Evolutionary conservation across 169 alveolate genomes (phyloP), one percentile per base, ranked within the genome.

Genomic region (Plasmodium knowlesi): DNA sequence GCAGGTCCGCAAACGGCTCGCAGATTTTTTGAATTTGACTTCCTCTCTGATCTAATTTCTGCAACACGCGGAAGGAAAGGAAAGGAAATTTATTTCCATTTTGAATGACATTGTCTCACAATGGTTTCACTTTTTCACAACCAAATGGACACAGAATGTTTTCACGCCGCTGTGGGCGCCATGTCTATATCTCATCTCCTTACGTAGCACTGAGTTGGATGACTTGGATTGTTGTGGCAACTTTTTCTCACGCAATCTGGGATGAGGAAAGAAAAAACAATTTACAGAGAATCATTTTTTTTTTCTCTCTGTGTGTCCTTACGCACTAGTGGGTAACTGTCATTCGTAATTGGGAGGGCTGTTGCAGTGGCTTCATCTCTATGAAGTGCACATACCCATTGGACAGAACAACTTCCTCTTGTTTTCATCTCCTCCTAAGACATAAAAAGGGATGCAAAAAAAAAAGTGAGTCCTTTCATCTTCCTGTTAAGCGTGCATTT

Each of bases 131-230:
- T n/a, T 61, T 61, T 61, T 3, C 74, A n/a, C 14, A 61, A 25
- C 34, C 32, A 61, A 25, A 61, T 0, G 0, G 3, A 8, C 32
- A 19, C 25, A 61, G 32, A 16, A 61, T 61, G 19, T 19, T 19
- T 61, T 5, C 12, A 61, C 25, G 9, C 19, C 34, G 16, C 32
- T 1, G 74, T n/a, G 2, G 14, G 8, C 32, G 16, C 0, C 74
- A n/a, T 19, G 74, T 61, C 74, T 61, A 61, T 19, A n/a, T 78
- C 28, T 6, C 22, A n/a, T 19, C 22, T 22, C 74, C 70, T 67
- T 83, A 83, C 92, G 25, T 83, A 83, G 34, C 92, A 83, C 71
- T 83, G 92, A 53, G 92, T 83, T 67, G 92, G 92, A 39, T 71
- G 43, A 53, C 6, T n/a, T 1, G 92, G 92, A 12, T 22, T 61